Base-by-base conservation (phyloP, 2,329 filamentous ascomycete genomes). In the Fusarium miscanthi region DNA sequence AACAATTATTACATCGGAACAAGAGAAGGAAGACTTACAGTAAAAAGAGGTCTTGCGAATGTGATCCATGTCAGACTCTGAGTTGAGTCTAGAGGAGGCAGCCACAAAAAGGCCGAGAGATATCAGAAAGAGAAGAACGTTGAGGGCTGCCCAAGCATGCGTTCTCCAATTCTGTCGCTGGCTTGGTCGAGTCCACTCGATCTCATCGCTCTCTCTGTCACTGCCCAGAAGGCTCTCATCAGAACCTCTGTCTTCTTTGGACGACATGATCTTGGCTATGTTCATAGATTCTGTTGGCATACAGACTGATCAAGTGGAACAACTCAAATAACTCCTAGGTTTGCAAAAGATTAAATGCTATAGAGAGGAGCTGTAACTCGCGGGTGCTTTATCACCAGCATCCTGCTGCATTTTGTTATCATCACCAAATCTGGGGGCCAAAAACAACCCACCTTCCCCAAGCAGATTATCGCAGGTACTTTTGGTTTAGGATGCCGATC, bases 11-110 rank as follows among this genome's bases (percentile, higher is more conserved):
- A 3, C 1, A 14, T 23, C 0, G 7, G 1, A 12, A 7, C 3
- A 23, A 35, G 13, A 8, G 10, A 33, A 63, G 7, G 37, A 25
- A 13, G 17, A 8, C 40, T 48, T n/a, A 16, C 62, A 56, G 23
- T 65, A 65, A 19, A 65, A 64, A 6, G 63, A 65, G 1, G 48
- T 65, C 27, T 49, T 38, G 8, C 63, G 63, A n/a, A 65, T 5
- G 30, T 19, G n/a, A 3, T 65, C 59, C 30, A 63, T 65, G 3
- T 65, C 59, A 0, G 63, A 65, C 2, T 27, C 4, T 4, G 27
- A 25, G 13, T 4, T 30, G 7, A 13, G 6, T 2, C 8, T 13
- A 6, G 25, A 9, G 19, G 35, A 65, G 8, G 59, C 3, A n/a
- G n/a, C 35, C 6, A 23, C 6, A 10, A 57, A 49, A 8, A 65